Base-by-base conservation (phyloP, 1,284 basidiomycete genomes). In the Ganoderma meredithae region DNA sequence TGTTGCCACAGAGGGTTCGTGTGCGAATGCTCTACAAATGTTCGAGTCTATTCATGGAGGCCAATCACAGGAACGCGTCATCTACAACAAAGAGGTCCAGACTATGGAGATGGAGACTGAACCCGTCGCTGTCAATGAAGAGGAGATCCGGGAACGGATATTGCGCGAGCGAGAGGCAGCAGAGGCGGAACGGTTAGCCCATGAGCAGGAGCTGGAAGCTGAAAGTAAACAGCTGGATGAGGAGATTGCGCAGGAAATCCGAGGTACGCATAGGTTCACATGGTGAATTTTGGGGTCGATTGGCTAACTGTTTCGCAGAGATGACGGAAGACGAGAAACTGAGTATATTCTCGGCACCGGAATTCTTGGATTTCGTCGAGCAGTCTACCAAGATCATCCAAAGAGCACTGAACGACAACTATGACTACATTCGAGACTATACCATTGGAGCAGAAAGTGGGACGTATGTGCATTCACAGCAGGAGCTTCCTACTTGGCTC, bases 341-440 rank as follows among this genome's bases (percentile, higher is more conserved):
- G 6, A 90, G 90, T 71, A 93, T 98, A 66, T 87, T 96, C 72
- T 83, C 90, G 17, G 94, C 92, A 4, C 92, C 95, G 0, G 95
- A 97, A 74, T 98, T 99, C 78, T 81, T 93, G 36, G 93, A 96
- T 71, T 99, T 99, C 79, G 90, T 99, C 9, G 95, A 98, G 77
- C 90, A 94, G 73, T 96, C 94, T n/a, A 94, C 93, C 36, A 97
- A 96, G 81, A 96, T 99, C 60, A 90, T 98, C 10, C 95, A 99
- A 78, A 87, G 98, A 62, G 98, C 97, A n/a, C 81, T 99, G 70
- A 97, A 95, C 76, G 97, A 99, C 77, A 89, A 89, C 27, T 99
- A 99, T 79, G 98, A 99, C 79, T 98, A 98, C 76, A 94, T 97
- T 73, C 91, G 93, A 60, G 97, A 99, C 81, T 99, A 99, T 78